A percentile compares a stretch with the other conserved stretches of the same genome.
These are phyloP conservation scores for Suillus weaverae DNA, from an alignment of 768 basidiomycete genomes.

Conservation along the genomic window DNA sequence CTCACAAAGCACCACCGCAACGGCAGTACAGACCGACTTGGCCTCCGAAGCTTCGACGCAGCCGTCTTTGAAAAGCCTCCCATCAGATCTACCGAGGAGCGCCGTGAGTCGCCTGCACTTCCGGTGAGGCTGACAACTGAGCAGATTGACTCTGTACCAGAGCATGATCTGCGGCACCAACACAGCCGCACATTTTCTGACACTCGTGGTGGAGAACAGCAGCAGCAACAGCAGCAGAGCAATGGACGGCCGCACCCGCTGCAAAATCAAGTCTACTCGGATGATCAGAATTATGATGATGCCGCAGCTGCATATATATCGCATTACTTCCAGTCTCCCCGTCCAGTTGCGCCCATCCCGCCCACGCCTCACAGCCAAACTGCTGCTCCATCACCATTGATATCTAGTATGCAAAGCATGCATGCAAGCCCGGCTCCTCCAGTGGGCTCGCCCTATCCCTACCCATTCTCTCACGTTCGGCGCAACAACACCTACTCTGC, in stretches of 20 bases:
- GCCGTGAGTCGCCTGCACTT: conserved; percentile 26
- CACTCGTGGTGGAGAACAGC: conserved; percentile 22
- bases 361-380: conserved; percentile 79
- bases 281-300: conserved; percentile 67
- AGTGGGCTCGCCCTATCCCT: conserved; percentile 77
- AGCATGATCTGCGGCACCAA: conserved; percentile 19
- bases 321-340: conserved; percentile 55
- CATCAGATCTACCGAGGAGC: conserved; percentile 26
- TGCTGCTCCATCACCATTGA: conserved; percentile 66
- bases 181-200: conserved; percentile 22
- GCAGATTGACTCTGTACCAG: conserved; percentile 15
- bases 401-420: conserved; percentile 52
- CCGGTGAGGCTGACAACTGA: conserved; percentile 18
- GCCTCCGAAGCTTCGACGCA: conserved; percentile 59
- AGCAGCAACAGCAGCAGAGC: conserved; percentile 10
- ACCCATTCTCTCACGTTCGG: conserved; percentile 72
- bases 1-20: conserved; percentile 53
- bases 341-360: conserved; percentile 76
- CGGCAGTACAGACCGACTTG: conserved; percentile 62
- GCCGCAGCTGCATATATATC: conserved; percentile 59
- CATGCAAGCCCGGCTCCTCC: conserved; percentile 56
- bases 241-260: conserved; percentile 39
- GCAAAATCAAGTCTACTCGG: conserved; percentile 44
- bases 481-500: conserved; percentile 45
- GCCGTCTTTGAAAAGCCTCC: conserved; percentile 49